Evolutionary conservation across 371 early-diverging fungal species (phyloP).

Genomic region (Mortierella sp.): DNA sequence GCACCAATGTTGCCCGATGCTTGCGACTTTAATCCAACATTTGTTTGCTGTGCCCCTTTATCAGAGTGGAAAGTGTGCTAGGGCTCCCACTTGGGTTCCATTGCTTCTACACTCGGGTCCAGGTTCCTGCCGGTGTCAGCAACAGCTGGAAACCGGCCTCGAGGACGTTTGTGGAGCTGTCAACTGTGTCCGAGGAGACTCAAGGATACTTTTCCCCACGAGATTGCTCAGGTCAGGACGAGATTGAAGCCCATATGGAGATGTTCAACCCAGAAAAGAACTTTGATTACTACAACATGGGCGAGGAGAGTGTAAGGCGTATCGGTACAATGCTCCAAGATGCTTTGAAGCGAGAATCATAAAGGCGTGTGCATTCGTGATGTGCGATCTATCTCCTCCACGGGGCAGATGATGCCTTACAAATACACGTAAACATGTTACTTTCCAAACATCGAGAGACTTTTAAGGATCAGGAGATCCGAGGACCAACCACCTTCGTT

Average conservation of each 20-base stretch:
- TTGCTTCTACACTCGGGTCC: conserved; percentile 66
- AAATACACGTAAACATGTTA: too few relatives aligned
- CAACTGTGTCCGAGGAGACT: conserved; percentile 12
- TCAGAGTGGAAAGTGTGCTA: conserved; percentile 55
- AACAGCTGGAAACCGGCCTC: conserved; percentile 40
- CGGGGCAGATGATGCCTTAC: too few relatives aligned
- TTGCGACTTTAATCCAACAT: too few relatives aligned
- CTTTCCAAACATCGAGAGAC: too few relatives aligned
- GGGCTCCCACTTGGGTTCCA: conserved; percentile 59
- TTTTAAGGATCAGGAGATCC: too few relatives aligned
- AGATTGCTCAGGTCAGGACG: conserved; percentile 47
- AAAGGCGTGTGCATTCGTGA: background rate
- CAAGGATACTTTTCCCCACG: conserved; percentile 27
- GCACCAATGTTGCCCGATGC: too few relatives aligned
- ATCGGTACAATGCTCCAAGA: conserved; percentile 59
- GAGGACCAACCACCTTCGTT: too few relatives aligned
- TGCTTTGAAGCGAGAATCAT: conserved; percentile 14
- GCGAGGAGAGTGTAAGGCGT: conserved; percentile 57
- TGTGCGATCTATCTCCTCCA: too few relatives aligned
- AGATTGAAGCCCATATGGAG: conserved; percentile 64
- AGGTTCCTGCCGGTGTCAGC: conserved; percentile 26
- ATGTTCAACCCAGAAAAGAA: conserved; percentile 66
- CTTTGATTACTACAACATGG: conserved; percentile 62
- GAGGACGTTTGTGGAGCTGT: conserved; percentile 60
- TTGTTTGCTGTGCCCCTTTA: background rate